Percentiles rank a stretch among this genome's conserved stretches.
Evolutionary conservation across 164 flowering plant genomes (phyloP).

Genomic region (Protea cynaroides): DNA sequence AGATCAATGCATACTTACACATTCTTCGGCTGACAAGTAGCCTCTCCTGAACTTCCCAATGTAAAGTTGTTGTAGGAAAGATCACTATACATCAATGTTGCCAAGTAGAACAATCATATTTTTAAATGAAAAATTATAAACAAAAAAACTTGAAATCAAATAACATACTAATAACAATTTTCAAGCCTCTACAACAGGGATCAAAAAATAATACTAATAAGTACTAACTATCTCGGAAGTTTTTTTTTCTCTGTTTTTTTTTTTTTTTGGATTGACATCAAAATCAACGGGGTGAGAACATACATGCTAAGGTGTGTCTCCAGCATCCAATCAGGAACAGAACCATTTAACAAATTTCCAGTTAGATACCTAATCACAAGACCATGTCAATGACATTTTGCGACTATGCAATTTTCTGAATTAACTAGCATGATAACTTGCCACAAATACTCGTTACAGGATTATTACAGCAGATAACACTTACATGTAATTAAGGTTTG

Average conservation of each 20-base stretch:
- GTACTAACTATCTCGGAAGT: background rate
- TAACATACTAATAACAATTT: no score
- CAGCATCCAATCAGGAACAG: conserved; percentile 48
- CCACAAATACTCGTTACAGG: no score
- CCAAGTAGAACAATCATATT: no score
- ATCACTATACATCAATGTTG: background rate
- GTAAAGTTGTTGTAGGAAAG: background rate
- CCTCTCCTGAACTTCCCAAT: background rate
- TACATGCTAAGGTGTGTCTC: conserved; percentile 47
- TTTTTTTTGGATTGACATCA: no score
- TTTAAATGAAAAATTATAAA: no score
- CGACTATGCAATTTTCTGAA: background rate
- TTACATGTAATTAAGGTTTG: conserved; percentile 29
- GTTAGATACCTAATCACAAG: conserved; percentile 45
- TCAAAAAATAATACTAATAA: background rate
- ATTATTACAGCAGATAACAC: background rate
- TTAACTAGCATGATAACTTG: background rate
- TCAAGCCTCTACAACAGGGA: no score
- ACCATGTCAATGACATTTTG: background rate
- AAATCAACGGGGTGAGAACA: conserved; percentile 11
- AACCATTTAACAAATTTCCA: conserved; percentile 57
- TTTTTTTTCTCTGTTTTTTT: no score
- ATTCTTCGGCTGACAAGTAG: background rate
- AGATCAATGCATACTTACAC: background rate
- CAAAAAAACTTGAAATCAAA: no score